These are phyloP conservation scores for Stephanodiscus minutulus DNA, from an alignment of 108 stramenopile species.

Conservation along the genomic window DNA sequence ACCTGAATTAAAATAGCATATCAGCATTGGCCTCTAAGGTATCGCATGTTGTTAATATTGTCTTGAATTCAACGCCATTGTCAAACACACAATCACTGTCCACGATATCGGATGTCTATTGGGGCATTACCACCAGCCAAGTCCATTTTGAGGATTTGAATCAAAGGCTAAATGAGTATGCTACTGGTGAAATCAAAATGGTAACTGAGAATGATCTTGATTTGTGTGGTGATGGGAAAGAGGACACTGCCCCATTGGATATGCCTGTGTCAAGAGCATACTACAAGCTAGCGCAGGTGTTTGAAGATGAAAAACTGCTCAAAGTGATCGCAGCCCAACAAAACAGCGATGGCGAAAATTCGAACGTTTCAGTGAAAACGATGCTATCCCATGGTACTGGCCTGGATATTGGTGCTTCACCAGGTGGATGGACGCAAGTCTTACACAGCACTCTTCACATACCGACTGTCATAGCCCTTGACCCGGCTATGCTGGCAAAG, in stretches of 20 bases:
- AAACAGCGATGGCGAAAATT: constrained; percentile 2
- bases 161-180: constrained; percentile 50
- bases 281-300: constrained; percentile 60
- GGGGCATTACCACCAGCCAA: constrained; percentile 41
- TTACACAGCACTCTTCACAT: constrained; percentile 33
- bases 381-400: constrained; percentile 39
- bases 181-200: constrained; percentile 45
- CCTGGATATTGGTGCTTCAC: constrained; percentile 62
- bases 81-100: background rate
- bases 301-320: constrained; percentile 28
- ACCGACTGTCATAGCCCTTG: constrained; percentile 41
- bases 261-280: constrained; percentile 59
- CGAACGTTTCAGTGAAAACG: background rate
- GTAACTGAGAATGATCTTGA: constrained; percentile 12
- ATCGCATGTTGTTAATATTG: constrained; percentile 9
- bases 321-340: constrained; percentile 12
- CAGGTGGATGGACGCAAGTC: constrained; percentile 69
- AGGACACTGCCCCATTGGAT: constrained; percentile 6
- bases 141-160: constrained; percentile 39
- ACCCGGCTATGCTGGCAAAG: constrained; percentile 50
- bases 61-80: background rate
- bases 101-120: constrained; percentile 11
- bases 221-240: constrained; percentile 26
- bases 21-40: constrained; percentile 30
- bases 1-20: too few relatives aligned